phyloP scores from a whole-genome alignment of 2,329 filamentous ascomycete species.

The Cladosporium sp. region DNA sequence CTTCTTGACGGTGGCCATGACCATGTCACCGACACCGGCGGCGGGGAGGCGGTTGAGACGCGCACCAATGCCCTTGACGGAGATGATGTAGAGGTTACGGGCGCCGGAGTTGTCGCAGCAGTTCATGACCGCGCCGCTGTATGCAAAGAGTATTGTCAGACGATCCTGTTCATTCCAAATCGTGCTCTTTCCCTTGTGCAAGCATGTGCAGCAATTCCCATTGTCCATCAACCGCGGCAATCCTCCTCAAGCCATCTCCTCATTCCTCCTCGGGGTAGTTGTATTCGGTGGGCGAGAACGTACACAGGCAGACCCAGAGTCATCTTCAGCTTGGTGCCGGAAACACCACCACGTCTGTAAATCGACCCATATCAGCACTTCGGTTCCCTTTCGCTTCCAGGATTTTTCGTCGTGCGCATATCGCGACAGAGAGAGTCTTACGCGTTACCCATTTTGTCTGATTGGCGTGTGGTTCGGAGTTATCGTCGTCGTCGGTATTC shows the following conservation, averaged over 20 bases:
- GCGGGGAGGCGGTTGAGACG: constrained; percentile 96
- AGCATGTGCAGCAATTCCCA: too few relatives aligned
- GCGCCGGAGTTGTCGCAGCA: constrained; percentile 99
- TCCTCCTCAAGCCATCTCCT: neutral
- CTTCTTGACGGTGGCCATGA: constrained; percentile 99
- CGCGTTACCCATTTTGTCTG: constrained; percentile 14
- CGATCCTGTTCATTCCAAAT: neutral
- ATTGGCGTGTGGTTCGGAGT: constrained; percentile 9
- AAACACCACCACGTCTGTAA: constrained; percentile 63
- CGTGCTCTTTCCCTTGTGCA: too few relatives aligned
- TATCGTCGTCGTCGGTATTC: constrained; percentile 8
- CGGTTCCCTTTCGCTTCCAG: neutral
- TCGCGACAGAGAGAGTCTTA: constrained; percentile 5
- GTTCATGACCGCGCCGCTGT: constrained; percentile 98
- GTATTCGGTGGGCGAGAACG: constrained; percentile 41
- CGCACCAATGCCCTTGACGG: constrained; percentile 97
- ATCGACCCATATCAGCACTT: constrained; percentile 7
- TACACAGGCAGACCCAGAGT: constrained; percentile 99
- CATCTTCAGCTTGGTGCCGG: constrained; percentile 99
- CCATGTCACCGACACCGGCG: constrained; percentile 98
- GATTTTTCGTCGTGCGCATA: neutral
- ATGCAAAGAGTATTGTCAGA: constrained; percentile 5
- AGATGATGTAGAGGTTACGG: constrained; percentile 98
- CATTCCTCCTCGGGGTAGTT: neutral
- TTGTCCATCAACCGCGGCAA: neutral